Evolutionary conservation across 805 yeast species (phyloP).

Genomic region (Hermanozyma aechmeae): DNA sequence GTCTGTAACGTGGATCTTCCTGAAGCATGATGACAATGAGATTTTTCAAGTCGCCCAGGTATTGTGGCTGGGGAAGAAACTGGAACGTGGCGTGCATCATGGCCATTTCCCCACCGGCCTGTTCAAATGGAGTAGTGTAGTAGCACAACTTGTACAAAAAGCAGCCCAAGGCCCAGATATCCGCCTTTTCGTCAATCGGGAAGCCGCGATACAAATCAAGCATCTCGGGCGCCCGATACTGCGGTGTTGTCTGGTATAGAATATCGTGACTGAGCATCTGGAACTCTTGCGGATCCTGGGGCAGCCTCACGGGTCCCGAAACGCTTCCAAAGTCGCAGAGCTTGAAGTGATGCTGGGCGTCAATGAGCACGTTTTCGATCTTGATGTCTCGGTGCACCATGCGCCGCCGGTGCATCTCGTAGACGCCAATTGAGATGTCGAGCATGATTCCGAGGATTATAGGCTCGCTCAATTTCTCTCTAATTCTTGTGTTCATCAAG

Average conservation of each 20-base stretch:
- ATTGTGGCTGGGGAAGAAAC: conserved; percentile 63
- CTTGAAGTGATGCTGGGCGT: conserved; percentile 50
- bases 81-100: conserved; percentile 76
- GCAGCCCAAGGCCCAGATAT: conserved; percentile 80
- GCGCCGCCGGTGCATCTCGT: conserved; percentile 74
- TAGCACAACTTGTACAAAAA: conserved; percentile 70
- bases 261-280: conserved; percentile 56
- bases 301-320: conserved; percentile 52
- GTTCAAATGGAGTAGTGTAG: conserved; percentile 82
- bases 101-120: conserved; percentile 77
- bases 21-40: conserved; percentile 72
- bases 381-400: conserved; percentile 89
- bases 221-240: conserved; percentile 82
- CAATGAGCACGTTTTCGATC: conserved; percentile 70
- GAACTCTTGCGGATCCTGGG: conserved; percentile 52
- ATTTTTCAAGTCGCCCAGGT: conserved; percentile 62
- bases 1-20: conserved; percentile 75
- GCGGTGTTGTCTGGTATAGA: conserved; percentile 76
- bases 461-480: conserved; percentile 63
- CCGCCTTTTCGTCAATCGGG: conserved; percentile 75
- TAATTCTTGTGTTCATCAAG: conserved; percentile 79
- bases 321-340: conserved; percentile 79
- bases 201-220: conserved; percentile 57
- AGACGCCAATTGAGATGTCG: conserved; percentile 72
- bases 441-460: conserved; percentile 79